Conservation (phyloP, 2,329 filamentous ascomycete species). For the Aureobasidium mangrovei region DNA sequence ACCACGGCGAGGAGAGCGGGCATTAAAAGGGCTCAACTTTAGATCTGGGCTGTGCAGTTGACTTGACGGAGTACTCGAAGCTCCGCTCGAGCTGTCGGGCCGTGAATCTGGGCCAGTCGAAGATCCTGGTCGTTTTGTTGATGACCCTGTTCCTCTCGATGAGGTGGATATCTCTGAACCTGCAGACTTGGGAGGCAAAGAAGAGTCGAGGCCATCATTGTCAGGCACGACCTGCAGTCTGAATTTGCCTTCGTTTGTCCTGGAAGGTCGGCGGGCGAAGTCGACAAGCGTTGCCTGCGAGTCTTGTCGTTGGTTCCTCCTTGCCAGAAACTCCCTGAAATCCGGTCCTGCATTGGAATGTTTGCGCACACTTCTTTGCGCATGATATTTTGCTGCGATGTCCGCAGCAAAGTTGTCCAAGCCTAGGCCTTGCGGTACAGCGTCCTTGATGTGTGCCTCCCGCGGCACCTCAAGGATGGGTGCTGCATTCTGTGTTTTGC, state of each 20-base stretch:
- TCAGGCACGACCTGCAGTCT: background rate
- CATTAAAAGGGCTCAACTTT: background rate
- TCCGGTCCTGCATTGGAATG: background rate
- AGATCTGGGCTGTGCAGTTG: background rate
- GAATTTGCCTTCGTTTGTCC: conserved; percentile 6
- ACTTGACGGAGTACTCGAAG: background rate
- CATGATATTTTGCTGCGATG: background rate
- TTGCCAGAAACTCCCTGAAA: conserved; percentile 4
- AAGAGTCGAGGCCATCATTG: background rate
- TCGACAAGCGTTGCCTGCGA: conserved; percentile 11
- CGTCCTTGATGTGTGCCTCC: conserved; percentile 3
- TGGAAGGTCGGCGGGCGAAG: conserved; percentile 3
- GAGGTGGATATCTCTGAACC: no score
- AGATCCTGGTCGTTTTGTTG: background rate
- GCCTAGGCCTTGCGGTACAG: background rate
- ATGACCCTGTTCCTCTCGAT: no score
- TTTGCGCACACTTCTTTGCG: background rate
- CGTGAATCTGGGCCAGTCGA: background rate
- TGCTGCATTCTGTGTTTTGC: conserved; percentile 1
- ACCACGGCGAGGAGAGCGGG: background rate
- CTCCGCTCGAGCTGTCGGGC: background rate
- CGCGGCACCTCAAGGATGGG: background rate
- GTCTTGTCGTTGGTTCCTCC: conserved; percentile 1
- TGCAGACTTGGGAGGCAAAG: background rate
- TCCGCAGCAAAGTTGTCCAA: conserved; percentile 10